Percentiles rank a stretch among this genome's conserved stretches.
Conservation (phyloP, 106 monocot genomes). For the Phalaenopsis aphrodite region DNA sequence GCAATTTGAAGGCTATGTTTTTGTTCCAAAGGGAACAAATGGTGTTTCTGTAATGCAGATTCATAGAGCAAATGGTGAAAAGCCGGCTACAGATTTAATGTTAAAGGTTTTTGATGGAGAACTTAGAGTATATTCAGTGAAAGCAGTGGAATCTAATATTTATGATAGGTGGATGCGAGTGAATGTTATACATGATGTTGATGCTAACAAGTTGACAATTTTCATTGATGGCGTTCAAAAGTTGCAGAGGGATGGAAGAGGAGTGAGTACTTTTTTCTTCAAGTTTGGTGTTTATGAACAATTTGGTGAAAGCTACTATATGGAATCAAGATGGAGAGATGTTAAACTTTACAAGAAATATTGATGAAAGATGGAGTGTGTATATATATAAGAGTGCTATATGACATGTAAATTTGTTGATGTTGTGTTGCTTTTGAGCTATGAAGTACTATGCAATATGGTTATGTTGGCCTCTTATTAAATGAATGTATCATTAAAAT, state of each 20-base stretch:
- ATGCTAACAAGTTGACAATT: neutral
- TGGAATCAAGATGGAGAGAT: slow-evolving; percentile 13
- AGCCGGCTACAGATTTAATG: slow-evolving; percentile 14
- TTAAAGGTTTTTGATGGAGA: slow-evolving; percentile 5
- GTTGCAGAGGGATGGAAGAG: slow-evolving; percentile 3
- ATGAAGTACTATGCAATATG: too few relatives aligned
- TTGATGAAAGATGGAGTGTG: neutral
- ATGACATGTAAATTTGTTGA: too few relatives aligned
- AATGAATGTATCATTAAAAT: too few relatives aligned
- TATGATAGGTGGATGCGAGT: slow-evolving; percentile 14
- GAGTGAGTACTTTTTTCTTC: slow-evolving; percentile 9
- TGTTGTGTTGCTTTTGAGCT: too few relatives aligned
- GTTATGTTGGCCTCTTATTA: too few relatives aligned
- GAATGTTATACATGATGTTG: slow-evolving; percentile 24
- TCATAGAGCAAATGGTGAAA: neutral
- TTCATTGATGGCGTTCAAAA: slow-evolving; percentile 10
- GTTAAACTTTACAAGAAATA: slow-evolving; percentile 4
- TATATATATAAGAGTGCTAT: too few relatives aligned
- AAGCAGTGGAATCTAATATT: neutral
- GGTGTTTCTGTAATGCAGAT: slow-evolving; percentile 12
- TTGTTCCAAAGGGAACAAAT: slow-evolving; percentile 11
- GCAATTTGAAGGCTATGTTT: slow-evolving; percentile 21
- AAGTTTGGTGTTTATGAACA: slow-evolving; percentile 24
- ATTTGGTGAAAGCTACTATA: neutral
- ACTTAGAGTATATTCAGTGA: neutral